Evolutionary conservation across 1,139 yeast species (phyloP).

Genomic region (Debaryomyces psychrophilus): DNA sequence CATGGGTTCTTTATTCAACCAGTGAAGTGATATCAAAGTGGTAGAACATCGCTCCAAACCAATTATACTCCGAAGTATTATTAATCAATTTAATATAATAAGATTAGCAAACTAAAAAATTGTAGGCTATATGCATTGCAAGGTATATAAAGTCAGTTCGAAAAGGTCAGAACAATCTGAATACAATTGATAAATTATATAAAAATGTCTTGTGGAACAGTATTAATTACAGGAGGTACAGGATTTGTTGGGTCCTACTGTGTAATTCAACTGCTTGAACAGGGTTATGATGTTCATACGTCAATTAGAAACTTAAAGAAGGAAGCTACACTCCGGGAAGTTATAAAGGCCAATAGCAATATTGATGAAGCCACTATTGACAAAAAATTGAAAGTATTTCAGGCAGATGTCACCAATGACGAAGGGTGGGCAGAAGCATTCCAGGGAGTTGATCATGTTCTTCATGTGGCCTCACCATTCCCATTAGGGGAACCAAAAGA

Average conservation of each 20-base stretch:
- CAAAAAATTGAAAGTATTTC: neutral
- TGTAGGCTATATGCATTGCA: too few species aligned
- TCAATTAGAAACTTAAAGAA: slow-evolving; percentile 13
- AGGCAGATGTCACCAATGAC: slow-evolving; percentile 19
- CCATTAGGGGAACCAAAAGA: slow-evolving; percentile 14
- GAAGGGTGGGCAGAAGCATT: slow-evolving; percentile 21
- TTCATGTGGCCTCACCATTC: slow-evolving; percentile 21
- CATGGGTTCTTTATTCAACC: too few species aligned
- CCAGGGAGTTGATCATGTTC: slow-evolving; percentile 17
- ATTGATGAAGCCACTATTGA: slow-evolving; percentile 2
- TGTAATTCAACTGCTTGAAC: slow-evolving; percentile 11
- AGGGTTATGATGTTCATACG: slow-evolving; percentile 14
- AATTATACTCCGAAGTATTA: neutral
- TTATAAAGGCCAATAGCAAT: slow-evolving; percentile 6
- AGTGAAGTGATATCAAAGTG: too few species aligned
- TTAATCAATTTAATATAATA: neutral
- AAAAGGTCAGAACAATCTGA: neutral
- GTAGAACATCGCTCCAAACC: neutral
- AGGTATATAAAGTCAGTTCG: neutral
- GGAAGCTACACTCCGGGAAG: slow-evolving; percentile 3
- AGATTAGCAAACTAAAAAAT: neutral
- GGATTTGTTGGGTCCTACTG: slow-evolving; percentile 16
- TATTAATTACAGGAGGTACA: slow-evolving; percentile 18
- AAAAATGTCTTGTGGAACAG: slow-evolving; percentile 8
- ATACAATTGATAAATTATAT: neutral